These are phyloP conservation scores for Acidomyces sp. DNA, from an alignment of 495 filamentous ascomycete species.

Conservation along the genomic window DNA sequence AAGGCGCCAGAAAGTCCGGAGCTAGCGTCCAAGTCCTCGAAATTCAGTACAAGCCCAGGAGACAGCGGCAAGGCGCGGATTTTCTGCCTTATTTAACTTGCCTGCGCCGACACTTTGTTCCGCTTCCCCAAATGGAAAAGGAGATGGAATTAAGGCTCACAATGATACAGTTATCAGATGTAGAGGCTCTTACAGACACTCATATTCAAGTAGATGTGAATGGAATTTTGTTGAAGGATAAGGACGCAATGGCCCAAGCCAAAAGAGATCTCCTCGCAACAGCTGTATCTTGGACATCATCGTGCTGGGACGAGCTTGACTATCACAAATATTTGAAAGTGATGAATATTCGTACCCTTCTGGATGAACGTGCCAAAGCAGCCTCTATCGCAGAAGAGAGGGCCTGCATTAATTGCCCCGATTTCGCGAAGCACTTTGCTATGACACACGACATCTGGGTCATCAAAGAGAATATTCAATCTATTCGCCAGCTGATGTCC, in stretches of 20 bases:
- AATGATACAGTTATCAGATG: constrained; percentile 54
- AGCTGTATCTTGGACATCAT: constrained; percentile 53
- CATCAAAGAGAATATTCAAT: constrained; percentile 76
- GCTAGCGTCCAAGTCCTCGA: constrained; percentile 67
- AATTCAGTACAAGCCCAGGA: constrained; percentile 43
- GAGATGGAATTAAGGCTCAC: constrained; percentile 51
- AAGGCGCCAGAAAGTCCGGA: constrained; percentile 48
- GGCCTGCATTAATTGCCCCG: constrained; percentile 50
- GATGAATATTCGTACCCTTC: constrained; percentile 57
- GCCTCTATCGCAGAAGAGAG: constrained; percentile 43
- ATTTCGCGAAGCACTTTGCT: constrained; percentile 79
- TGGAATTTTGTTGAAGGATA: constrained; percentile 20
- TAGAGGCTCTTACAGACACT: constrained; percentile 71
- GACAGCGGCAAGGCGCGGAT: constrained; percentile 59
- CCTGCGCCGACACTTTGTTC: constrained; percentile 47
- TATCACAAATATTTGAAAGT: constrained; percentile 60
- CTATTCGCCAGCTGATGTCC: constrained; percentile 74
- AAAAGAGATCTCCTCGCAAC: constrained; percentile 51
- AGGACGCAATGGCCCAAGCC: constrained; percentile 33
- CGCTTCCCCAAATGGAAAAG: constrained; percentile 36
- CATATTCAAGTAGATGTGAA: constrained; percentile 29
- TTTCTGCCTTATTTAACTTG: constrained; percentile 62
- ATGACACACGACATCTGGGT: constrained; percentile 94
- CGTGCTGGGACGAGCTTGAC: constrained; percentile 77
- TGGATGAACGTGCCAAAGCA: constrained; percentile 52